Conservation (phyloP, 2,329 filamentous ascomycete genomes). For the Chaetomiaceae sp. region DNA sequence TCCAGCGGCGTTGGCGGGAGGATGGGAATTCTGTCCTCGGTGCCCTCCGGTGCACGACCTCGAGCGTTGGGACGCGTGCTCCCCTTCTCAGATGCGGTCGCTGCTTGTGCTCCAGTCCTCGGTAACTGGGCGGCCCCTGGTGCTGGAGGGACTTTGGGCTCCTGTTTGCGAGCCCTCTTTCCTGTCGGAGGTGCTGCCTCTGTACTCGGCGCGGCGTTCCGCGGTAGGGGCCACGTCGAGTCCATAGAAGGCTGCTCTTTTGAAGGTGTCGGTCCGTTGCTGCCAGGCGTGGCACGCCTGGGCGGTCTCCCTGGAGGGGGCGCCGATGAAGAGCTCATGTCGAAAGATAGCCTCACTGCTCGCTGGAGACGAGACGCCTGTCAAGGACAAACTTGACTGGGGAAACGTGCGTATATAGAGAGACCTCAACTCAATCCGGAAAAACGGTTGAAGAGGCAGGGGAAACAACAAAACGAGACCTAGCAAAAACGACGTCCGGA, state of each 20-base stretch:
- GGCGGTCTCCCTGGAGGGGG: not conserved
- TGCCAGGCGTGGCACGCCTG: not conserved
- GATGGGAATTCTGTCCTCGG: conserved; percentile 1
- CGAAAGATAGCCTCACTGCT: not conserved
- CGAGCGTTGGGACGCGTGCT: not conserved
- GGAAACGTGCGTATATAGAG: conserved; percentile 1
- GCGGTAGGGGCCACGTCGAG: conserved; percentile 10
- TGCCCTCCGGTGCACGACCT: not conserved
- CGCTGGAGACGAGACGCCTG: not conserved
- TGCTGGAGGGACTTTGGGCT: not conserved
- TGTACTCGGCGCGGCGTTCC: not conserved
- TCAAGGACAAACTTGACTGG: not conserved
- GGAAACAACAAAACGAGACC: not conserved
- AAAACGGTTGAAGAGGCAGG: not conserved
- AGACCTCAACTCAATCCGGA: not conserved
- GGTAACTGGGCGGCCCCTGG: not conserved
- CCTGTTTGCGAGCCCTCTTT: conserved; percentile 1
- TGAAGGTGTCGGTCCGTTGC: not conserved
- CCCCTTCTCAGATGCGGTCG: not conserved
- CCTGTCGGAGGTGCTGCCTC: not conserved
- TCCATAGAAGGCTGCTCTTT: not conserved
- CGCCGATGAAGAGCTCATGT: conserved; percentile 4
- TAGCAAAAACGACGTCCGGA: not conserved
- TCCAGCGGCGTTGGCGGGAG: not conserved
- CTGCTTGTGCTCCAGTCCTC: not conserved